Conservation (phyloP, 257 asterid genomes). For the Nemophila menziesii region DNA sequence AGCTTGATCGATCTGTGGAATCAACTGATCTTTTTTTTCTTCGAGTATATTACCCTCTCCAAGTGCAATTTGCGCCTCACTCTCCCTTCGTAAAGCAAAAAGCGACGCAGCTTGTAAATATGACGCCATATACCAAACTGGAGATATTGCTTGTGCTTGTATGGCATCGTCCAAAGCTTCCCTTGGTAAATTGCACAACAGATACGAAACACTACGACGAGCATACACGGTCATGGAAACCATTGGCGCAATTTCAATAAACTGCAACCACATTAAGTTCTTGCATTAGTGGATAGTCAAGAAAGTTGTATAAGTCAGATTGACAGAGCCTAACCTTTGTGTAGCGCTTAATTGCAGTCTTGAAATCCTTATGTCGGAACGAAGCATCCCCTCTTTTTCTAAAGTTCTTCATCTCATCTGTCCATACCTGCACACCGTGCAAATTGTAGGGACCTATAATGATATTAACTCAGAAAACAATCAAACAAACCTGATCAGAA, state of each 20-base stretch:
- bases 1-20: no score
- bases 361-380: slow-evolving; percentile 33
- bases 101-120: slow-evolving; percentile 84
- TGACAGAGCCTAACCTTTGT: no score
- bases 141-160: slow-evolving; percentile 70
- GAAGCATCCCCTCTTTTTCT: slow-evolving; percentile 40
- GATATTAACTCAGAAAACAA: no score
- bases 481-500: slow-evolving; percentile 59
- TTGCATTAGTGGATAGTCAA: slow-evolving; percentile 1
- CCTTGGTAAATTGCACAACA: slow-evolving; percentile 66
- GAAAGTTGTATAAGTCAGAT: no score
- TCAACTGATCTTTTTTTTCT: slow-evolving; percentile 49
- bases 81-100: slow-evolving; percentile 62
- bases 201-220: slow-evolving; percentile 45
- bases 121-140: slow-evolving; percentile 75
- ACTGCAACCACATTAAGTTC: slow-evolving; percentile 17
- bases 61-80: slow-evolving; percentile 76
- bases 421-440: no score
- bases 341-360: slow-evolving; percentile 32
- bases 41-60: slow-evolving; percentile 72
- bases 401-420: slow-evolving; percentile 39
- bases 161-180: slow-evolving; percentile 82
- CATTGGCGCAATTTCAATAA: slow-evolving; percentile 33
- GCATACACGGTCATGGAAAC: slow-evolving; percentile 38
- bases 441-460: no score